Evolutionary conservation across 163 green algal species (phyloP).

Genomic region (Chlorella variabilis): DNA sequence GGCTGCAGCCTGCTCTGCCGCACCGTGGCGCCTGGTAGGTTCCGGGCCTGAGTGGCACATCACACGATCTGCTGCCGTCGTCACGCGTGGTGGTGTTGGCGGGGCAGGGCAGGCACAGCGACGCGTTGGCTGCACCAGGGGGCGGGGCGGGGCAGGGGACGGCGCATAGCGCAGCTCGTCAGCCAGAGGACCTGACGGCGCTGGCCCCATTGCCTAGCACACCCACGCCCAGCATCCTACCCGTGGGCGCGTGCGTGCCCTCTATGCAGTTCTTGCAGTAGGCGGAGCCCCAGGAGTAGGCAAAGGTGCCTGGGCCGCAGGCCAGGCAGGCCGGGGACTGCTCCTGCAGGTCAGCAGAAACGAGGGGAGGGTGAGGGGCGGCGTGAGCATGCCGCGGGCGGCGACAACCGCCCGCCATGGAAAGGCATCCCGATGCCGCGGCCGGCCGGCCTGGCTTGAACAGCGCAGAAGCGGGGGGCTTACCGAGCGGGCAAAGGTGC

Average conservation of each 20-base stretch:
- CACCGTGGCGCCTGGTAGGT: neutral
- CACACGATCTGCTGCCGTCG: conserved; percentile 29
- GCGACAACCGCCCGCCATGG: no score
- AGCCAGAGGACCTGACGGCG: no score
- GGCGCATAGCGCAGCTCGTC: neutral
- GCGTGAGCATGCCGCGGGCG: no score
- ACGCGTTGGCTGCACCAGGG: conserved; percentile 13
- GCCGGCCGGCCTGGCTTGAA: no score
- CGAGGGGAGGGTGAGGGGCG: neutral
- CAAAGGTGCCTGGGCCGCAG: conserved; percentile 60
- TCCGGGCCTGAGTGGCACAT: neutral
- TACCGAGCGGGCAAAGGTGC: conserved; percentile 39
- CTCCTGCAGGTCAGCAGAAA: neutral
- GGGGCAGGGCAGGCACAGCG: conserved; percentile 57
- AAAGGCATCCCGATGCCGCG: neutral
- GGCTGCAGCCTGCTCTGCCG: neutral
- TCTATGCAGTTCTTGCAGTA: conserved; percentile 66
- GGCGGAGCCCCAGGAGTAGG: conserved; percentile 60
- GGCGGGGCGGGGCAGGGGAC: neutral
- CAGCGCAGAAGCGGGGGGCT: neutral
- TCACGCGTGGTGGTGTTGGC: conserved; percentile 50
- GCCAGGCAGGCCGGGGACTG: conserved; percentile 41
- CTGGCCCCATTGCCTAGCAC: no score
- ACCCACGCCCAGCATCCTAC: no score
- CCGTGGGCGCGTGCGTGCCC: conserved; percentile 42